These are phyloP conservation scores for Ophiostoma himal-ulmi DNA, from an alignment of 2,329 filamentous ascomycete genomes.

Conservation along the genomic window DNA sequence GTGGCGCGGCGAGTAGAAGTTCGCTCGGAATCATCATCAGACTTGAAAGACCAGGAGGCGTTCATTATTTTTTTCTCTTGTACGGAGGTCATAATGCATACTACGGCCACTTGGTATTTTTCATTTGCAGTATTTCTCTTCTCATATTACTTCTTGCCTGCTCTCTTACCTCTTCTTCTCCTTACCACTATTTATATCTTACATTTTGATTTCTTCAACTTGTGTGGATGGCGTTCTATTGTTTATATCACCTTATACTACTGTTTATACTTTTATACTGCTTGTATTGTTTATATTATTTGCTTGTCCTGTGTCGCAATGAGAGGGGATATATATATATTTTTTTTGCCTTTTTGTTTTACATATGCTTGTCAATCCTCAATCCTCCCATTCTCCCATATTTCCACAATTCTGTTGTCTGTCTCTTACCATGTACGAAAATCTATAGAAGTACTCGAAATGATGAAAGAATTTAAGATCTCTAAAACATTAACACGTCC, in stretches of 20 bases:
- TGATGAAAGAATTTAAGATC: background rate
- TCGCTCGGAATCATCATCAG: background rate
- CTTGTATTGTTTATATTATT: background rate
- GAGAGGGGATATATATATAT: background rate
- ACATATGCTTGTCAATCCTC: background rate
- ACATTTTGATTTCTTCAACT: conserved; percentile 11
- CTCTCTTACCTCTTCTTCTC: background rate
- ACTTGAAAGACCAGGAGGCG: background rate
- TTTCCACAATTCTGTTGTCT: background rate
- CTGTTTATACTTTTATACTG: conserved; percentile 6
- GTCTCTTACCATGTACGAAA: background rate
- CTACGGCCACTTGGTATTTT: conserved; percentile 10
- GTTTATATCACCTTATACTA: background rate
- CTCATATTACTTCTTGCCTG: background rate
- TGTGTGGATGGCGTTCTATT: conserved; percentile 16
- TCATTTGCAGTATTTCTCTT: background rate
- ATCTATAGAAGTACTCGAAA: background rate
- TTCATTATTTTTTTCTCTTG: conserved; percentile 12
- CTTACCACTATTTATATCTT: background rate
- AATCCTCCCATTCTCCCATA: background rate
- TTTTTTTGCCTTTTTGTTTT: background rate
- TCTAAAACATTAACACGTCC: background rate
- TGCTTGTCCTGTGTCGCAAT: background rate
- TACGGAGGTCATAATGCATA: conserved; percentile 3
- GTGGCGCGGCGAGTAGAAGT: conserved; percentile 38